These are phyloP conservation scores for Talaromyces albobiverticillius DNA, from an alignment of 2,329 filamentous ascomycete species.

Conservation along the genomic window DNA sequence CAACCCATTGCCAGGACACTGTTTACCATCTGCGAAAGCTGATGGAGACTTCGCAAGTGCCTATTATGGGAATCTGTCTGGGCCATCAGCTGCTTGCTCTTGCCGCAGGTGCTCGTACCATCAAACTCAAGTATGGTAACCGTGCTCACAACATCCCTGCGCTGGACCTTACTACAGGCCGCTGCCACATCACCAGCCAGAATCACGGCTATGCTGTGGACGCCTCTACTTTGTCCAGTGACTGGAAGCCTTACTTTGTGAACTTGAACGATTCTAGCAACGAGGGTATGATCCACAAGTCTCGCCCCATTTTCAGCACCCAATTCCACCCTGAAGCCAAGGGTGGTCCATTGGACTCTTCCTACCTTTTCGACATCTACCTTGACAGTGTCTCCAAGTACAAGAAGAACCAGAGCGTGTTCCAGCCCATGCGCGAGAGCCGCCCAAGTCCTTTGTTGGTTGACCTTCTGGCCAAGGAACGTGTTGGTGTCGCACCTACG, in stretches of 20 bases:
- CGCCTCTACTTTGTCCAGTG: conserved; percentile 70
- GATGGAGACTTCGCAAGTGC: conserved; percentile 86
- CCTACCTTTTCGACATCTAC: conserved; percentile 96
- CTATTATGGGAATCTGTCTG: conserved; percentile 96
- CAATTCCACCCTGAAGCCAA: conserved; percentile 99
- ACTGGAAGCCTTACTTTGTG: conserved; percentile 98
- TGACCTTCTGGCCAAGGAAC: conserved; percentile 88
- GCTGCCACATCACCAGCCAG: conserved; percentile 98
- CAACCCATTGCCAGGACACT: conserved; percentile 91
- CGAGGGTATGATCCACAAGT: conserved; percentile 95
- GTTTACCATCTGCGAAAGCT: conserved; percentile 88
- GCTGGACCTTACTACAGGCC: conserved; percentile 87
- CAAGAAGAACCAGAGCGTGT: conserved; percentile 76
- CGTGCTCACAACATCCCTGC: conserved; percentile 98
- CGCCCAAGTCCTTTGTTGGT: conserved; percentile 83
- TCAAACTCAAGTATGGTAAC: conserved; percentile 99
- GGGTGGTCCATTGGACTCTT: conserved; percentile 91
- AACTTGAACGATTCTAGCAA: conserved; percentile 98
- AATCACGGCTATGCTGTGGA: conserved; percentile 98
- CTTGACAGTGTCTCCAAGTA: conserved; percentile 83
- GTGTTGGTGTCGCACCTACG: conserved; percentile 80
- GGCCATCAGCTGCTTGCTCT: conserved; percentile 94
- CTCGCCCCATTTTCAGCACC: conserved; percentile 93
- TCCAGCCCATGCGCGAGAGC: conserved; percentile 73
- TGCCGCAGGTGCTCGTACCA: conserved; percentile 80